Conservation (phyloP, 176 grass and related monocot species). For the Tillandsia fasciculata region DNA sequence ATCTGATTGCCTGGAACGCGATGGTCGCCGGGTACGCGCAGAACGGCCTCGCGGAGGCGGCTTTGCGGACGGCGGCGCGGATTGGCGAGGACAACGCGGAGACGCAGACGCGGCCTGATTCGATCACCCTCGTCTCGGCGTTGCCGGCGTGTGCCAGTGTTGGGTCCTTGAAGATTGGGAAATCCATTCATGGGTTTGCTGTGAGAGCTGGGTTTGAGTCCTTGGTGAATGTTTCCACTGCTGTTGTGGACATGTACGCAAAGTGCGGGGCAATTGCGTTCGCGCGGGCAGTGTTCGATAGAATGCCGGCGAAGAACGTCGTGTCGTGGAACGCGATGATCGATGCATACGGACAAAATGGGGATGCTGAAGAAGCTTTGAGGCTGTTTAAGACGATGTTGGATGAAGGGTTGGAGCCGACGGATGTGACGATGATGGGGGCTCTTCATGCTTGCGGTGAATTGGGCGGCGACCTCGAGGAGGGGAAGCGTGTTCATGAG, state of each 20-base stretch:
- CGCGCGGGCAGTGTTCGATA: constrained; percentile 23
- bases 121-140: constrained; percentile 42
- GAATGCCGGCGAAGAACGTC: constrained; percentile 30
- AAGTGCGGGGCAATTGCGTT: constrained; percentile 33
- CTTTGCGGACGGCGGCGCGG: constrained; percentile 27
- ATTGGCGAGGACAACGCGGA: constrained; percentile 33
- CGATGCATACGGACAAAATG: constrained; percentile 32
- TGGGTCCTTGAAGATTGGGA: constrained; percentile 9
- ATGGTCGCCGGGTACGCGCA: constrained; percentile 37
- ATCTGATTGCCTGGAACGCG: constrained; percentile 48
- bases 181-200: constrained; percentile 29
- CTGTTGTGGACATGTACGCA: constrained; percentile 44
- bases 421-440: constrained; percentile 30
- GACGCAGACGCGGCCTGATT: constrained; percentile 13
- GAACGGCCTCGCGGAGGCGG: constrained; percentile 26
- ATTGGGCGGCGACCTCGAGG: constrained; percentile 33
- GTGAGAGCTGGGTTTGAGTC: constrained; percentile 23
- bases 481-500: constrained; percentile 35
- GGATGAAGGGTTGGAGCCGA: constrained; percentile 30
- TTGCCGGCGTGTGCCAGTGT: constrained; percentile 28
- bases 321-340: constrained; percentile 65
- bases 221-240: constrained; percentile 48
- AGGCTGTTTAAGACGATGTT: constrained; percentile 40
- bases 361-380: constrained; percentile 28
- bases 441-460: constrained; percentile 45